These are phyloP conservation scores for Emergomyces orientalis DNA, from an alignment of 2,329 filamentous ascomycete species.

Conservation along the genomic window DNA sequence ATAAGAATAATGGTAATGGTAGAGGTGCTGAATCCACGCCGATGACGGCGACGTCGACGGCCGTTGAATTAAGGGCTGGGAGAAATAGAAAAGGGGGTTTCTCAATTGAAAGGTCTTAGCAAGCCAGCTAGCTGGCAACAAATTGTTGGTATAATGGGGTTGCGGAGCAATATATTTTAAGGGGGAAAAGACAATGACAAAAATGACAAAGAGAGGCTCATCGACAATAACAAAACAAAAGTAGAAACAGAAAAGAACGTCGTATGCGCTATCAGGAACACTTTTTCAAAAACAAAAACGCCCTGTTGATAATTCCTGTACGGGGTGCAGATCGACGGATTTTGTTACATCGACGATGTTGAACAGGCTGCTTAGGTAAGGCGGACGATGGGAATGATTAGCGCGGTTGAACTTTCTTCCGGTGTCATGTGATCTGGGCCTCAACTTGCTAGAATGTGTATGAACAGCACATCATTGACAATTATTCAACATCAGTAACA, in stretches of 20 bases:
- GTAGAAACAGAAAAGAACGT: neutral
- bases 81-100: neutral
- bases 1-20: neutral
- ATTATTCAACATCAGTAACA: no score
- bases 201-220: neutral
- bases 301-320: neutral
- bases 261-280: neutral
- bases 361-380: no score
- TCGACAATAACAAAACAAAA: neutral
- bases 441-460: no score
- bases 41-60: neutral
- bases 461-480: no score
- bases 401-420: no score
- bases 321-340: neutral
- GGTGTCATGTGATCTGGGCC: no score
- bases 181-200: neutral
- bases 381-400: no score
- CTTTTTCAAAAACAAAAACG: neutral
- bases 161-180: neutral
- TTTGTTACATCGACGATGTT: no score
- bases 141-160: neutral
- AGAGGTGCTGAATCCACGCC: neutral
- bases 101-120: neutral
- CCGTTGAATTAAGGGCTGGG: neutral
- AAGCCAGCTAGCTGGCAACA: conserved; percentile 4